phyloP scores from a whole-genome alignment of 2,329 filamentous ascomycete genomes.

The Cercospora beticola region DNA sequence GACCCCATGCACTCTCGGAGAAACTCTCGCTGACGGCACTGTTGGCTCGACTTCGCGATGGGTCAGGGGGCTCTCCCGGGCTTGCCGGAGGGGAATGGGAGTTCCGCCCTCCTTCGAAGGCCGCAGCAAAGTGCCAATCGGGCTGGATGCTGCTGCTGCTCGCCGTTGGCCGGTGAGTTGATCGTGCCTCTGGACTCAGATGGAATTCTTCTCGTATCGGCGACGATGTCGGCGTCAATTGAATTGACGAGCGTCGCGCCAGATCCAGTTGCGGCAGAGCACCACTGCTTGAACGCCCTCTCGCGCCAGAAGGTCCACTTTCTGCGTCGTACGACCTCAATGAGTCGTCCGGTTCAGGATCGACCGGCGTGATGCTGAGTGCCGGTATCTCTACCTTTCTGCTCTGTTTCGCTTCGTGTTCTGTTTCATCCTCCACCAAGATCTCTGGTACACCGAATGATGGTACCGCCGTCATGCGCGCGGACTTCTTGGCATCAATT shows the following conservation, averaged over 20 bases:
- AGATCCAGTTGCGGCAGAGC: not conserved
- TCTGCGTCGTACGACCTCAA: slow-evolving; percentile 31
- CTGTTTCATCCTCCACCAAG: slow-evolving; percentile 76
- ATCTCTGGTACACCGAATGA: slow-evolving; percentile 86
- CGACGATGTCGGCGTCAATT: slow-evolving; percentile 28
- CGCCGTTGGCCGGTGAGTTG: slow-evolving; percentile 27
- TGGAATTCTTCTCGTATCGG: slow-evolving; percentile 25
- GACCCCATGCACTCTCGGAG: slow-evolving; percentile 87
- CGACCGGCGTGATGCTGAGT: slow-evolving; percentile 35
- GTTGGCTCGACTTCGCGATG: slow-evolving; percentile 57
- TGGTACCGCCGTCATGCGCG: slow-evolving; percentile 75
- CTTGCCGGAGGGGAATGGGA: slow-evolving; percentile 34
- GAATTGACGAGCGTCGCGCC: slow-evolving; percentile 34
- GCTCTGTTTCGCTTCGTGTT: slow-evolving; percentile 43
- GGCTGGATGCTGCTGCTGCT: slow-evolving; percentile 35
- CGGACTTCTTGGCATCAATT: slow-evolving; percentile 68
- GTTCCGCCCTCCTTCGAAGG: slow-evolving; percentile 34
- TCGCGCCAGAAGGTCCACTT: slow-evolving; percentile 5
- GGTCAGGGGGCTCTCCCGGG: slow-evolving; percentile 30
- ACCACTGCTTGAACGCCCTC: slow-evolving; percentile 2
- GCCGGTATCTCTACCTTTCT: slow-evolving; percentile 34
- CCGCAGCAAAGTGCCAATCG: slow-evolving; percentile 50
- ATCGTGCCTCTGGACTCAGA: slow-evolving; percentile 20
- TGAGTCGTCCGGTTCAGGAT: slow-evolving; percentile 37
- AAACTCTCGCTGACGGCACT: slow-evolving; percentile 76